Conservation (phyloP, 345 rosid genomes). For the Diplotaxis tenuifolia region DNA sequence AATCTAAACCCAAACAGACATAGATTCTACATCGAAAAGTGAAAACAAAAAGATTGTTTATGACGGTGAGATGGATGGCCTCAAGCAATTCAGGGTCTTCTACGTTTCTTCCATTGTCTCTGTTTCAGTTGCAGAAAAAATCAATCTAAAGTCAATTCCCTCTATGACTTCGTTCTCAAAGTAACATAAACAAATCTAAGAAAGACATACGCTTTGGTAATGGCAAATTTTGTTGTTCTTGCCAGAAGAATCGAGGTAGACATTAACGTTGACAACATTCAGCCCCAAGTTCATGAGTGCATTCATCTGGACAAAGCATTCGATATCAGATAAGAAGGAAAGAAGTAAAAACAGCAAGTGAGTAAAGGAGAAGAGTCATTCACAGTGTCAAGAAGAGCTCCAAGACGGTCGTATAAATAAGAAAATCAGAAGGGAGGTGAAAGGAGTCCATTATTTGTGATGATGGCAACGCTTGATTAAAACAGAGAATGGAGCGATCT, state of each 20-base stretch:
- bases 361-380: background rate
- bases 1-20: background rate
- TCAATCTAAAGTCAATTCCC: too few relatives aligned
- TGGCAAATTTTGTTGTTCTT: conserved; percentile 79
- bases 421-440: too few relatives aligned
- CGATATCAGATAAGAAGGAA: conserved; percentile 1
- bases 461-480: too few relatives aligned
- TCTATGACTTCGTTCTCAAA: too few relatives aligned
- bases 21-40: background rate
- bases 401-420: conserved; percentile 99
- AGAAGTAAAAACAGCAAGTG: background rate
- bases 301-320: conserved; percentile 61
- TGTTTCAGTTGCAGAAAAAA: too few relatives aligned
- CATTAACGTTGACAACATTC: conserved; percentile 89
- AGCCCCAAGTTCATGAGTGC: conserved; percentile 86
- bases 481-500: too few relatives aligned
- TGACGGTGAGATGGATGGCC: too few relatives aligned
- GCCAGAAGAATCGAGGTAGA: conserved; percentile 86
- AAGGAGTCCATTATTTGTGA: too few relatives aligned
- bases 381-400: conserved; percentile 94
- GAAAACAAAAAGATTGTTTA: too few relatives aligned
- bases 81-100: too few relatives aligned
- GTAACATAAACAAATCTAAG: too few relatives aligned
- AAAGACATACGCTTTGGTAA: background rate
- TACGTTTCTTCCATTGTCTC: too few relatives aligned